Conservation (phyloP, 2,329 filamentous ascomycete genomes). For the Aurifilum marmelostoma region DNA sequence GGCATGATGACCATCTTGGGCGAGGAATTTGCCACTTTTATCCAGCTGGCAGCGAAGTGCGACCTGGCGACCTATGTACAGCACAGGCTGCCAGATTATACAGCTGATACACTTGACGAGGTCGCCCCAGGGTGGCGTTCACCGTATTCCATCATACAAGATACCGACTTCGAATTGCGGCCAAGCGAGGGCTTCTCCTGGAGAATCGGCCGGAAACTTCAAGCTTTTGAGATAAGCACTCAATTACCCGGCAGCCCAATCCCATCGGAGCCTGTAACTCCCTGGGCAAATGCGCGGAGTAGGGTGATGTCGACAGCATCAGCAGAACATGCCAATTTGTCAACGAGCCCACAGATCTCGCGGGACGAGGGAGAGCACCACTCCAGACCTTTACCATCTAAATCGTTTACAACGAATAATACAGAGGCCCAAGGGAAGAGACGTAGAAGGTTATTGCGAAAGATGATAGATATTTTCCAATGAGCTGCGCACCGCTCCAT, state of each 20-base stretch:
- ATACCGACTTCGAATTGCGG: neutral
- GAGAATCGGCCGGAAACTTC: neutral
- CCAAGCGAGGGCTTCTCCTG: neutral
- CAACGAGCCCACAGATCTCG: neutral
- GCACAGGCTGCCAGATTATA: neutral
- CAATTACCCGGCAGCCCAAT: neutral
- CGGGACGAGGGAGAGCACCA: neutral
- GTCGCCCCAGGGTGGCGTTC: slow-evolving; percentile 9
- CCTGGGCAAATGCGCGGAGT: neutral
- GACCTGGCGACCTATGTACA: slow-evolving; percentile 11
- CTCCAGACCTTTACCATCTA: neutral
- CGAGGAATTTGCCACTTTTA: neutral
- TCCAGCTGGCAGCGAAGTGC: neutral
- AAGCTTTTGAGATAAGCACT: neutral
- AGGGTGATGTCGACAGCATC: neutral
- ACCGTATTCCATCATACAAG: neutral
- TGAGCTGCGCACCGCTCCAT: neutral
- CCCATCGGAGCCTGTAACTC: neutral
- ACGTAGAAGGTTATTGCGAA: neutral
- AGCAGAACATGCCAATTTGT: neutral
- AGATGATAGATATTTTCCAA: neutral
- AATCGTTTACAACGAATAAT: neutral
- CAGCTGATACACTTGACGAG: neutral
- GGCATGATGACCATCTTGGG: slow-evolving; percentile 1
- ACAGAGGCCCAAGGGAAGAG: neutral